Percentiles rank a stretch among this genome's conserved stretches.
Evolutionary conservation across 2,329 filamentous ascomycete species (phyloP).

Genomic region (Aspergillus sergii): DNA sequence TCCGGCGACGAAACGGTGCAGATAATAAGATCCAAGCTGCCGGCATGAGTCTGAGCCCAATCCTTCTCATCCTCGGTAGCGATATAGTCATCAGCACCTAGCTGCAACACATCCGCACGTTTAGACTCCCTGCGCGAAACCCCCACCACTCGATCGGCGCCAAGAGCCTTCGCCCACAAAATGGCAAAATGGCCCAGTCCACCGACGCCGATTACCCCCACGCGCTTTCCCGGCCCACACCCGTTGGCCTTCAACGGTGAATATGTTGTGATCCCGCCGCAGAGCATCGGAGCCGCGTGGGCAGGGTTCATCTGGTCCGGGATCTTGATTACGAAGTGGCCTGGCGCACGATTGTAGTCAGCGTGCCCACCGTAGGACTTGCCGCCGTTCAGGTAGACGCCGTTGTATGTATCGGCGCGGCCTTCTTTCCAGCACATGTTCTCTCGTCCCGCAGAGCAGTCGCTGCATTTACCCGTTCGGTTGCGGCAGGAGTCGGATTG

Average conservation of each 20-base stretch:
- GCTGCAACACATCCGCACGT: conserved; percentile 54
- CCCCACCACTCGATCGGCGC: conserved; percentile 63
- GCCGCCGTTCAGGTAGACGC: conserved; percentile 51
- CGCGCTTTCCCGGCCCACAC: conserved; percentile 69
- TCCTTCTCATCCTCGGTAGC: conserved; percentile 59
- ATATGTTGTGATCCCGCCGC: conserved; percentile 75
- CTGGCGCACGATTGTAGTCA: conserved; percentile 56
- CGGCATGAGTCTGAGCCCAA: conserved; percentile 54
- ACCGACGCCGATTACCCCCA: conserved; percentile 74
- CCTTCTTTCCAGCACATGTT: too few species aligned
- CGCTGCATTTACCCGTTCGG: too few species aligned
- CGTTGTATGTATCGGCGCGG: conserved; percentile 35
- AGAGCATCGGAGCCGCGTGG: conserved; percentile 71
- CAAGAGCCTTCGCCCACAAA: conserved; percentile 71
- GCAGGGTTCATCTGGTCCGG: conserved; percentile 53
- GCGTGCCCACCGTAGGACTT: conserved; percentile 70
- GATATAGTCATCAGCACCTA: conserved; percentile 60
- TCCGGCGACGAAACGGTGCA: conserved; percentile 59
- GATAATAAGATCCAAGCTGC: conserved; percentile 58
- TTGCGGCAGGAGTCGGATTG: conserved; percentile 58
- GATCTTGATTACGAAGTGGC: conserved; percentile 63
- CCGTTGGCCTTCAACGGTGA: conserved; percentile 68
- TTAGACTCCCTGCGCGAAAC: conserved; percentile 57
- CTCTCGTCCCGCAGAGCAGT: too few species aligned
- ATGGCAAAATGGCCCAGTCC: conserved; percentile 75